Conservation (phyloP, 345 rosid species). For the Eutrema heterophyllum region DNA sequence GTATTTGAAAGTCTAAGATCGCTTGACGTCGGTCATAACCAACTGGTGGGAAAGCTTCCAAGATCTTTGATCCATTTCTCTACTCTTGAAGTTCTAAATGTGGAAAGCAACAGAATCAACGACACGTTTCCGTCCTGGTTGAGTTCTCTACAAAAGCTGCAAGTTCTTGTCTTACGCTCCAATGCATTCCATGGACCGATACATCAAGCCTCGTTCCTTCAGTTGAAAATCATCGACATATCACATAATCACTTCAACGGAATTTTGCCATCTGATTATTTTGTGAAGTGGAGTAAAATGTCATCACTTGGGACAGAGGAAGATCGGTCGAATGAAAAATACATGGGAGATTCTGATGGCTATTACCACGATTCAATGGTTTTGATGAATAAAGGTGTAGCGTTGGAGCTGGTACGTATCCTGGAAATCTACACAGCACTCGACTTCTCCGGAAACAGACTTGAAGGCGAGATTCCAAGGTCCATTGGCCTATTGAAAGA, state of each 20-base stretch:
- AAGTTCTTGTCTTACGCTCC: background rate
- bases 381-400: background rate
- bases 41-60: conserved; percentile 25
- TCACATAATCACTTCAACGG: background rate
- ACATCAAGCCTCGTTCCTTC: background rate
- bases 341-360: background rate
- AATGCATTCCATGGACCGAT: background rate
- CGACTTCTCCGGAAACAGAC: background rate
- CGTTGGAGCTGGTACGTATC: background rate
- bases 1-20: background rate
- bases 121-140: background rate
- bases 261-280: background rate
- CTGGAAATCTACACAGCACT: background rate
- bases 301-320: background rate
- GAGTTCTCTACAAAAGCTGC: background rate
- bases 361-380: background rate
- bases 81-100: background rate
- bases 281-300: background rate
- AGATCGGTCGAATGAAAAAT: background rate
- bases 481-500: background rate
- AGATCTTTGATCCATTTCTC: background rate
- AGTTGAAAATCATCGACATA: background rate
- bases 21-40: conserved; percentile 21
- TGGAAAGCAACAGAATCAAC: background rate
- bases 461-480: background rate